phyloP scores from a whole-genome alignment of 169 alveolate species.

The Condylostoma magnum region DNA sequence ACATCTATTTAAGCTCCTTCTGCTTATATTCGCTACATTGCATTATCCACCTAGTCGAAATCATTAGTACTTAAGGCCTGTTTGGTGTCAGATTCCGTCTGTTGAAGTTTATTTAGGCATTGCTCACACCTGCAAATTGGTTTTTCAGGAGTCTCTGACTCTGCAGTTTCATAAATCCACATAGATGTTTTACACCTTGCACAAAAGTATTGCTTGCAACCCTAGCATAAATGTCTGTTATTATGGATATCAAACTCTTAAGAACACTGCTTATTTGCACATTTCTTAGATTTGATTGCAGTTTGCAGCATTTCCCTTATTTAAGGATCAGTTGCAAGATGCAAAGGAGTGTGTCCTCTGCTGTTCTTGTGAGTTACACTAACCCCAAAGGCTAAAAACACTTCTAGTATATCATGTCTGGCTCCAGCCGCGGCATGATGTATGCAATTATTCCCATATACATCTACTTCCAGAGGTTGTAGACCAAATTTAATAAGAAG shows the following conservation, averaged over 20 bases:
- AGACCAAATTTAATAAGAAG: slow-evolving; percentile 48
- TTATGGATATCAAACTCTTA: slow-evolving; percentile 57
- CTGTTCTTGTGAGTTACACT: slow-evolving; percentile 59
- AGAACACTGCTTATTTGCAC: slow-evolving; percentile 43
- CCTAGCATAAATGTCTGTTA: slow-evolving; percentile 52
- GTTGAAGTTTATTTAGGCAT: slow-evolving; percentile 39
- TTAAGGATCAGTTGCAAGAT: slow-evolving; percentile 47
- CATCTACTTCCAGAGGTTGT: slow-evolving; percentile 61
- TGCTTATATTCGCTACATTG: background rate
- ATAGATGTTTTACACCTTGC: slow-evolving; percentile 32
- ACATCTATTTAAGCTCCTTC: slow-evolving; percentile 52
- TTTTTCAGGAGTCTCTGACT: slow-evolving; percentile 47
- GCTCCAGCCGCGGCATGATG: slow-evolving; percentile 73
- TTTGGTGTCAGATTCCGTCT: slow-evolving; percentile 44
- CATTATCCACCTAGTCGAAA: slow-evolving; percentile 40
- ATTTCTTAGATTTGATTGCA: slow-evolving; percentile 48
- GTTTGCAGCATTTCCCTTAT: slow-evolving; percentile 45
- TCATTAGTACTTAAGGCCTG: slow-evolving; percentile 49
- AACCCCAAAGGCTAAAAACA: slow-evolving; percentile 63
- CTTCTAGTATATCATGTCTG: slow-evolving; percentile 42
- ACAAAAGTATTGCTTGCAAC: slow-evolving; percentile 54
- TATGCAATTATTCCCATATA: slow-evolving; percentile 65
- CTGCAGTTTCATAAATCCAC: slow-evolving; percentile 55
- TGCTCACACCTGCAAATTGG: slow-evolving; percentile 59
- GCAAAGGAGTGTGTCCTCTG: slow-evolving; percentile 62